Evolutionary conservation across 1,284 basidiomycete species (phyloP).

Genomic region (Cryptococcus sp.): DNA sequence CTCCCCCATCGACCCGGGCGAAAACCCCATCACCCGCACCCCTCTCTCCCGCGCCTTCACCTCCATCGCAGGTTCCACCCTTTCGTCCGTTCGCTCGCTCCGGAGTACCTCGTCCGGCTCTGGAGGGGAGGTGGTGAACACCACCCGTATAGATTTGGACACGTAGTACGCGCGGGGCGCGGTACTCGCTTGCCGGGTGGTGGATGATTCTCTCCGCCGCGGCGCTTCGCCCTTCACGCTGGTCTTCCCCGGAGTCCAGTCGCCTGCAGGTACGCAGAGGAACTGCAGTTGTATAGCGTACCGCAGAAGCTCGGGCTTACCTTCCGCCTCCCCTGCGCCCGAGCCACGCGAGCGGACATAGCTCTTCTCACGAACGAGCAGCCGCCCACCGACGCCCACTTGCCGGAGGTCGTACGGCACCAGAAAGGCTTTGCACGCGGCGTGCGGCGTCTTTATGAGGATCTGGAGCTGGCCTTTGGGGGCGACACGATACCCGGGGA

Average conservation of each 20-base stretch:
- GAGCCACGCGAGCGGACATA: constrained; percentile 34
- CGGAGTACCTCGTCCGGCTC: constrained; percentile 23
- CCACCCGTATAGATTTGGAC: constrained; percentile 38
- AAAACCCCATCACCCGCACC: constrained; percentile 12
- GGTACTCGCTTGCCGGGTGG: not conserved
- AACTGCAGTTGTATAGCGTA: constrained; percentile 53
- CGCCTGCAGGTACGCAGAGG: constrained; percentile 27
- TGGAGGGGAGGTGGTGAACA: constrained; percentile 36
- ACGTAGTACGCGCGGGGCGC: constrained; percentile 34
- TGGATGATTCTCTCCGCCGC: constrained; percentile 10
- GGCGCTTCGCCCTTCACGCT: constrained; percentile 1
- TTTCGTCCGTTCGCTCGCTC: constrained; percentile 42
- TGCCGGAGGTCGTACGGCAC: constrained; percentile 54
- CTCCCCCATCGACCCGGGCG: constrained; percentile 15
- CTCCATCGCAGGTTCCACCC: constrained; percentile 28
- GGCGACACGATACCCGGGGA: constrained; percentile 55
- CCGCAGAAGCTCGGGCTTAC: constrained; percentile 37
- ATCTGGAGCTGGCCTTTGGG: constrained; percentile 55
- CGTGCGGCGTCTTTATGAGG: constrained; percentile 51
- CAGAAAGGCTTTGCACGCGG: constrained; percentile 54
- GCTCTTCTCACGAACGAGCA: constrained; percentile 45
- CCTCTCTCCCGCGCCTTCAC: not conserved
- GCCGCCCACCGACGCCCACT: constrained; percentile 39
- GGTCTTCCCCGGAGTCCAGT: not conserved
- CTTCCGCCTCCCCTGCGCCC: not conserved